Evolutionary conservation across 306 rosid genomes (phyloP).

Genomic region (Boehmeria nivea): DNA sequence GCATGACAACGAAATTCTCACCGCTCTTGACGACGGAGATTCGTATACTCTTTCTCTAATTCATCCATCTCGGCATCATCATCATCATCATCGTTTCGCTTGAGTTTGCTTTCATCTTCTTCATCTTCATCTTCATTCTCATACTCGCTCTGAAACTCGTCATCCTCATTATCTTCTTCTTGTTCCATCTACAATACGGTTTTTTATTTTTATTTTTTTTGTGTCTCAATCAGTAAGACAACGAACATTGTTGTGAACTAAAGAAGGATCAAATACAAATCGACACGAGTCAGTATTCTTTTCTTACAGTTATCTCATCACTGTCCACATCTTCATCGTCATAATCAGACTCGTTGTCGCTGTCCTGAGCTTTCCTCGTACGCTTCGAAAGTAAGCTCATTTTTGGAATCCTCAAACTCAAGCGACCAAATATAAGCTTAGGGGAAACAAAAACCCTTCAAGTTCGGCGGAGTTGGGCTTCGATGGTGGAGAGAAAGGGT

Average conservation of each 20-base stretch:
- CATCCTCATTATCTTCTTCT: constrained; percentile 10
- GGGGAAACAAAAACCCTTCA: no score
- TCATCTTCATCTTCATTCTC: constrained; percentile 20
- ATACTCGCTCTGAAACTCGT: neutral
- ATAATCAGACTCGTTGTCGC: constrained; percentile 28
- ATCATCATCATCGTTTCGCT: constrained; percentile 25
- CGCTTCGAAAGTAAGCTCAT: constrained; percentile 23
- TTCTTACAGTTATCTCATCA: constrained; percentile 21
- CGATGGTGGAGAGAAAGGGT: no score
- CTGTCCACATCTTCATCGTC: constrained; percentile 13
- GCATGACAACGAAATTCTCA: constrained; percentile 30
- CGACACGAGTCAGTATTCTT: neutral
- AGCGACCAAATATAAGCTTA: no score
- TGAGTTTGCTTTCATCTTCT: constrained; percentile 3
- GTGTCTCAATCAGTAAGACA: constrained; percentile 12
- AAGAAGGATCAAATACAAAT: neutral
- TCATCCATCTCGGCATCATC: constrained; percentile 68
- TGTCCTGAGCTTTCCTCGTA: constrained; percentile 16
- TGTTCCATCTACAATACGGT: constrained; percentile 24
- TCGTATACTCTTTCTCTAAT: constrained; percentile 68
- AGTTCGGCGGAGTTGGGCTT: no score
- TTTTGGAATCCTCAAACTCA: no score
- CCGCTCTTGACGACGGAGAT: constrained; percentile 67
- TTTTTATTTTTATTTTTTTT: no score
- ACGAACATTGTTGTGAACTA: neutral